These are phyloP conservation scores for Tephrocybe sp. DNA, from an alignment of 768 basidiomycete species.

Conservation along the genomic window DNA sequence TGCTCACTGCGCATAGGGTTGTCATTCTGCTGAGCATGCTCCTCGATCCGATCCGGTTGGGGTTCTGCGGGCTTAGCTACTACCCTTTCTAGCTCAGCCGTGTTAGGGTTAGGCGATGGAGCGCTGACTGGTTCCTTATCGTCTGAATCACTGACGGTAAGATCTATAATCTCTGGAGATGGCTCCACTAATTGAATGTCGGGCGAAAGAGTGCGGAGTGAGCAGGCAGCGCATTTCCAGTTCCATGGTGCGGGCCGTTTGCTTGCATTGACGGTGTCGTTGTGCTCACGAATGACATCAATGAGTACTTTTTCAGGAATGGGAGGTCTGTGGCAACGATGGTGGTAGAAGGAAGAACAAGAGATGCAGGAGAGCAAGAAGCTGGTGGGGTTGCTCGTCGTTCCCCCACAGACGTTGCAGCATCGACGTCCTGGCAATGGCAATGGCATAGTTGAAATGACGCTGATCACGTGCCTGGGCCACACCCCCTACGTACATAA, in stretches of 20 bases:
- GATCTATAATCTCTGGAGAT: background rate
- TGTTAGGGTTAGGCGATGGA: background rate
- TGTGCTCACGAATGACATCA: background rate
- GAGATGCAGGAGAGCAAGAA: conserved; percentile 32
- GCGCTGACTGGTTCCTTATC: background rate
- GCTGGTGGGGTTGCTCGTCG: conserved; percentile 21
- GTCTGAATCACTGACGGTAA: conserved; percentile 7
- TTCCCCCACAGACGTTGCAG: conserved; percentile 22
- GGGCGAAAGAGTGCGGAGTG: background rate
- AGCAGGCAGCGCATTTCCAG: conserved; percentile 24
- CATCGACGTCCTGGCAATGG: no score
- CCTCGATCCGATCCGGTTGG: background rate
- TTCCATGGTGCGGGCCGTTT: background rate
- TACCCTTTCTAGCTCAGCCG: background rate
- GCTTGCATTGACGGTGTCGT: background rate
- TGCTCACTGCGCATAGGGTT: background rate
- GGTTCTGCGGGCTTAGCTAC: background rate
- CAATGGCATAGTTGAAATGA: no score
- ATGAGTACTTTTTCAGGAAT: conserved; percentile 31
- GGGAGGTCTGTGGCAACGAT: conserved; percentile 36
- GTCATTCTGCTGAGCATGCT: background rate
- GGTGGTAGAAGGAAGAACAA: conserved; percentile 34
- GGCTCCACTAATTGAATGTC: background rate
- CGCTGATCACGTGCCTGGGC: conserved; percentile 3
- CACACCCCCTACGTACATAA: conserved; percentile 11